Evolutionary conservation across 495 filamentous ascomycete genomes (phyloP).

Genomic region (Aspergillus panamensis): DNA sequence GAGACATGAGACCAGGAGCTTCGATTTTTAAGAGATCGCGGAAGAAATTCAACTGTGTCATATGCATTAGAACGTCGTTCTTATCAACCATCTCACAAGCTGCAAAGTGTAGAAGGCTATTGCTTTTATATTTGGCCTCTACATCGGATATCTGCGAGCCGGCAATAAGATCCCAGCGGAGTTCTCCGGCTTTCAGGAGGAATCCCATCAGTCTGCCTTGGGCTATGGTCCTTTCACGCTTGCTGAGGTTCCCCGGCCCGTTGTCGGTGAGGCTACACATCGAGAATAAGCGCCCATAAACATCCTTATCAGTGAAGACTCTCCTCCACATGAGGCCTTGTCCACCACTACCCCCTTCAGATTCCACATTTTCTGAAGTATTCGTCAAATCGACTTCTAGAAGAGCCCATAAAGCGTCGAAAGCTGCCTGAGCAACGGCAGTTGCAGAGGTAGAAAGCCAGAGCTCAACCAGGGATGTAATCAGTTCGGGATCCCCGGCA

Average conservation of each 20-base stretch:
- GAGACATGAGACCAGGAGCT: conserved; percentile 34
- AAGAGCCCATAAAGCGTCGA: conserved; percentile 63
- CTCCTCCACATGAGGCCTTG: conserved; percentile 71
- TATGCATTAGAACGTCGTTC: conserved; percentile 74
- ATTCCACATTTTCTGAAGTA: conserved; percentile 43
- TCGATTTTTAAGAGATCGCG: conserved; percentile 56
- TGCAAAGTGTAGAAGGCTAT: conserved; percentile 71
- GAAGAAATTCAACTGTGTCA: conserved; percentile 74
- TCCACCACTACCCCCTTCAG: conserved; percentile 44
- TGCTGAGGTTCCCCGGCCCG: conserved; percentile 43
- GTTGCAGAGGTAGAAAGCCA: conserved; percentile 72
- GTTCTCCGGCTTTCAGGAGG: conserved; percentile 59
- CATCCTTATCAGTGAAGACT: conserved; percentile 61
- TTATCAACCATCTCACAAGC: conserved; percentile 69
- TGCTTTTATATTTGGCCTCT: conserved; percentile 50
- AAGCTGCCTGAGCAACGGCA: conserved; percentile 68
- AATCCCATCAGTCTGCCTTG: conserved; percentile 74
- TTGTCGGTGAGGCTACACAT: conserved; percentile 52
- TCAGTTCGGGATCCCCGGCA: conserved; percentile 58
- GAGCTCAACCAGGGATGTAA: conserved; percentile 58
- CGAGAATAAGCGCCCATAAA: conserved; percentile 62
- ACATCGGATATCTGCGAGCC: conserved; percentile 57
- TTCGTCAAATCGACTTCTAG: conserved; percentile 60
- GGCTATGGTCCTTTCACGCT: conserved; percentile 67
- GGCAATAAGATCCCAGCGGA: conserved; percentile 62